Evolutionary conservation across 192 early-diverging fungal species (phyloP).

Genomic region (Dissophora globulifera): DNA sequence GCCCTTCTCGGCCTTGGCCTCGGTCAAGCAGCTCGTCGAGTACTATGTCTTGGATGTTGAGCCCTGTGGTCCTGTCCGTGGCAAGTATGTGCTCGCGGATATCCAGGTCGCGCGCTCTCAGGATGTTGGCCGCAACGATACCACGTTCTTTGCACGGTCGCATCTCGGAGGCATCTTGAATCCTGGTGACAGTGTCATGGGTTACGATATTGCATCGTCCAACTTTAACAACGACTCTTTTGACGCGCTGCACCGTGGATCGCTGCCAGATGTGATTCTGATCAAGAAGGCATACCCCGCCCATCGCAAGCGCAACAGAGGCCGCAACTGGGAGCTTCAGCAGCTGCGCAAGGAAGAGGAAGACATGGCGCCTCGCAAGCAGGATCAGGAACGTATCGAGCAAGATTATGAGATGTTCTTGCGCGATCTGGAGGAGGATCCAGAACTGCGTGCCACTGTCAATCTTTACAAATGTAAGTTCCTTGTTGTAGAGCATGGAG

Average conservation of each 20-base stretch:
- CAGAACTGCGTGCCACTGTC: constrained; percentile 92
- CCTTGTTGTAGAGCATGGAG: constrained; percentile 5
- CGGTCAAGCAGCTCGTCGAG: constrained; percentile 85
- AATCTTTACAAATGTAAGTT: constrained; percentile 88
- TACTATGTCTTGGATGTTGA: constrained; percentile 97
- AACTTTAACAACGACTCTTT: constrained; percentile 94
- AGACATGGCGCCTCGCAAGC: constrained; percentile 80
- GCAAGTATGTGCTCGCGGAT: constrained; percentile 87
- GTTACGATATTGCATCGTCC: constrained; percentile 87
- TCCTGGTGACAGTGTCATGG: constrained; percentile 90
- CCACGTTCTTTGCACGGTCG: constrained; percentile 86
- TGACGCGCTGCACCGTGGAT: constrained; percentile 72
- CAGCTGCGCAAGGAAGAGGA: constrained; percentile 90
- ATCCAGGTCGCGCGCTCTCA: constrained; percentile 83
- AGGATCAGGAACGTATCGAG: constrained; percentile 81
- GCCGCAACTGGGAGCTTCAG: constrained; percentile 92
- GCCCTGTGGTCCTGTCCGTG: constrained; percentile 76
- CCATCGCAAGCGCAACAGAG: constrained; percentile 86
- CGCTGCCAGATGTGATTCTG: constrained; percentile 89
- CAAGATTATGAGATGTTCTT: constrained; percentile 95
- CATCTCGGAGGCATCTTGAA: constrained; percentile 93
- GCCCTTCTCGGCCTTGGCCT: constrained; percentile 80
- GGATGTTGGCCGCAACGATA: constrained; percentile 87
- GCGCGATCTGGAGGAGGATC: constrained; percentile 98
- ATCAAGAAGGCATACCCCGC: constrained; percentile 93